These are phyloP conservation scores for Sporothrix phasma DNA, from an alignment of 2,329 filamentous ascomycete genomes.

Conservation along the genomic window DNA sequence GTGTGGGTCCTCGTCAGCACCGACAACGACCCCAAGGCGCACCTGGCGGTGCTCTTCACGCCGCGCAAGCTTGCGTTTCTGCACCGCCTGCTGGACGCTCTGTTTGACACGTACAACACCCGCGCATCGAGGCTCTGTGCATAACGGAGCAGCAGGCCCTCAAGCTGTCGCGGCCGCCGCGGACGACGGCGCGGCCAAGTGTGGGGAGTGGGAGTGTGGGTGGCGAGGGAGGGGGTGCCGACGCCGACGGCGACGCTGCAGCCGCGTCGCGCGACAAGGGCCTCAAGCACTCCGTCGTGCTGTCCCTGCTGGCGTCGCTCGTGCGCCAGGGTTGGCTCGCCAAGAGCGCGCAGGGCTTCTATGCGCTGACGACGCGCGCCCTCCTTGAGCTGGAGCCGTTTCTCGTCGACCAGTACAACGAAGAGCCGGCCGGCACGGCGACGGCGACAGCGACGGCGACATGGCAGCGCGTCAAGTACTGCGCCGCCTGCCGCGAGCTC, in stretches of 20 bases:
- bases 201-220: not conserved
- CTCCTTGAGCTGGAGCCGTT: slow-evolving; percentile 78
- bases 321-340: slow-evolving; percentile 80
- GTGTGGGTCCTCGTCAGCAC: slow-evolving; percentile 82
- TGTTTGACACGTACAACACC: slow-evolving; percentile 86
- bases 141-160: slow-evolving; percentile 70
- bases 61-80: slow-evolving; percentile 84
- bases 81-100: slow-evolving; percentile 75
- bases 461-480: slow-evolving; percentile 72
- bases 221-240: not conserved
- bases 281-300: slow-evolving; percentile 68
- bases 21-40: slow-evolving; percentile 72
- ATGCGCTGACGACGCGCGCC: slow-evolving; percentile 63
- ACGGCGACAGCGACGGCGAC: slow-evolving; percentile 47
- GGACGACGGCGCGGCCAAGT: slow-evolving; percentile 18
- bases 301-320: slow-evolving; percentile 58
- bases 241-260: slow-evolving; percentile 22
- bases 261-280: slow-evolving; percentile 35
- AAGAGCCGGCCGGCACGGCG: slow-evolving; percentile 38
- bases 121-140: slow-evolving; percentile 71
- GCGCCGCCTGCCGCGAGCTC: slow-evolving; percentile 80
- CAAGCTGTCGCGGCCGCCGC: slow-evolving; percentile 50
- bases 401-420: slow-evolving; percentile 85
- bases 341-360: slow-evolving; percentile 60
- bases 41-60: slow-evolving; percentile 71